Base-by-base conservation (phyloP, 1,284 basidiomycete species). In the Marasmius tenuissimus region DNA sequence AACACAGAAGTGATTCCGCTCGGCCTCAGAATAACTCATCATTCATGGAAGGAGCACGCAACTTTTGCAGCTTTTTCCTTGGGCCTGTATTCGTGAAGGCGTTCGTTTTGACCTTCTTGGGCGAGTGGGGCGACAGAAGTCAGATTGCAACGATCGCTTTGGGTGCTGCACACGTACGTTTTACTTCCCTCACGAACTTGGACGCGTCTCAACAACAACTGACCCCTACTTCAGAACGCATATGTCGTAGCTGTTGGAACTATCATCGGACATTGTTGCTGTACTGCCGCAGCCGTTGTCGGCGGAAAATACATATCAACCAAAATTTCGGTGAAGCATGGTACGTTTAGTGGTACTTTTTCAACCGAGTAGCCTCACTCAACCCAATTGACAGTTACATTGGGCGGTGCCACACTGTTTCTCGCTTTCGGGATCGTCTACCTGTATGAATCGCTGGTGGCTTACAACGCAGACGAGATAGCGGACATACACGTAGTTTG, bases 91-190 rank as follows among this genome's bases (percentile, higher is more conserved):
- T 98, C 69, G 95, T 97, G 2, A 96, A 99, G 75, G 89, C 95
- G 0, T 99, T 99, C 69, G 79, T 97, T 42, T 81, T 99, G 61
- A 98, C 97, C 0, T 99, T 99, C 76, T 81, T 99, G 11, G 97
- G 96, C 22, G 97, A 99, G 76, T 99, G 97, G 97, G 97, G 97
- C 0, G 97, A 99, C 76, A 81, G 97, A 50, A 96, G 93, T 71
- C 97, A 99, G 78, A 97, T 99, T 68, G 93, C 97, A 0, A 99
- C 97, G 0, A 98, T 99, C 67, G 96, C 95, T 2, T 82, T 99
- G 54, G 97, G 93, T 1, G 96, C 97, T 39, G 94, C 97, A 27
- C 94, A 98, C 79, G 96, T 98, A 56, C 38, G 78, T 76, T 55
- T 64, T 62, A 12, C 48, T 57, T 66, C 58, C 39, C 64, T 48